Base-by-base conservation (phyloP, 163 green algal genomes). In the Coccomyxa subellipsoidea region DNA sequence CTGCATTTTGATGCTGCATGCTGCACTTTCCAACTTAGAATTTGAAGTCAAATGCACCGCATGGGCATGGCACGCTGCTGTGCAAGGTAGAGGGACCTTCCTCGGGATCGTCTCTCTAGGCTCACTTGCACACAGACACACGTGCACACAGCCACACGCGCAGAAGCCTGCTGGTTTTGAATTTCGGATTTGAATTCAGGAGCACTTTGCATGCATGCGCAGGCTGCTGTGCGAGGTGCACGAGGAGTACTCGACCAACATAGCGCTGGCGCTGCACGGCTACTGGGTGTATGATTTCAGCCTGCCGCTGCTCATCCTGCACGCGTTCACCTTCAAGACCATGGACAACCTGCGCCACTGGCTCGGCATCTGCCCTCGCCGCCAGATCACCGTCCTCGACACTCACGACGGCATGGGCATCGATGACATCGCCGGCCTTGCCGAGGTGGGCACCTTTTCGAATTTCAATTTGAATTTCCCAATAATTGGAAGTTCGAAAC, bases 161-260 rank as follows among this genome's bases (percentile, higher is more conserved):
- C n/a, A n/a, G n/a, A n/a, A n/a, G n/a, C n/a, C n/a, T n/a, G n/a
- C n/a, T n/a, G n/a, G n/a, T n/a, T n/a, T n/a, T n/a, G n/a, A n/a
- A n/a, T n/a, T n/a, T n/a, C n/a, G n/a, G n/a, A n/a, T n/a, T n/a
- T n/a, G n/a, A n/a, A n/a, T n/a, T n/a, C n/a, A n/a, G n/a, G n/a
- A n/a, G n/a, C n/a, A n/a, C n/a, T n/a, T n/a, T n/a, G n/a, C n/a
- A n/a, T n/a, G n/a, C n/a, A n/a, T 5, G 7, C 76, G 78, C 85
- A 90, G 84, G 84, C 66, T 92, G 54, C 77, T 92, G 81, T 92
- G 88, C 80, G 88, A 92, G 77, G 88, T 92, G 66, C 88, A 92
- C 36, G 88, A 92, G 79, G 84, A 90, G 75, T 90, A 87, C 54
- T 47, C 85, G 69, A 84, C 85, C 40, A 90, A 92, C 83, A 85